These are phyloP conservation scores for Ophiocordyceps unilateralis DNA, from an alignment of 2,329 filamentous ascomycete genomes.

Conservation along the genomic window DNA sequence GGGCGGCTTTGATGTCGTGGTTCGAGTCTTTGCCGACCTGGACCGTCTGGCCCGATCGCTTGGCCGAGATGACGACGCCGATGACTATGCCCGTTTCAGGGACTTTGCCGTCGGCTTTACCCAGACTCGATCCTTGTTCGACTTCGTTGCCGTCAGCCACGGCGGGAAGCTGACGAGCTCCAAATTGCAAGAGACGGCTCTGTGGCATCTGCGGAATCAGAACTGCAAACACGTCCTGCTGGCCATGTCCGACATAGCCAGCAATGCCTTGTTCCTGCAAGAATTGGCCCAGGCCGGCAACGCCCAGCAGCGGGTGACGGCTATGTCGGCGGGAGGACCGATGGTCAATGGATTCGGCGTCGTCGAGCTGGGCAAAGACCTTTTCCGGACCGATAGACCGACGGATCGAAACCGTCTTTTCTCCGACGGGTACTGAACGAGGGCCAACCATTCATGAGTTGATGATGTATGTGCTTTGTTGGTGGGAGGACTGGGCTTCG, in stretches of 20 bases:
- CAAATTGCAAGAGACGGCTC: conserved; percentile 40
- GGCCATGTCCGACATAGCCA: conserved; percentile 20
- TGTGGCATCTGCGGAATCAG: conserved; percentile 40
- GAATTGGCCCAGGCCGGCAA: neutral
- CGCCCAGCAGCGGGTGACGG: neutral
- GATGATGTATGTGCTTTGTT: no score
- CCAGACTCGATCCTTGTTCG: conserved; percentile 39
- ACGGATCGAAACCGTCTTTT: no score
- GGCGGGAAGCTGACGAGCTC: conserved; percentile 40
- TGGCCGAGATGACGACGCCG: conserved; percentile 27
- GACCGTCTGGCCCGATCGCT: conserved; percentile 31
- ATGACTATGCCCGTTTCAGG: conserved; percentile 25
- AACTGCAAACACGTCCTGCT: conserved; percentile 46
- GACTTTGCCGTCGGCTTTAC: conserved; percentile 45
- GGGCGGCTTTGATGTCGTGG: conserved; percentile 33
- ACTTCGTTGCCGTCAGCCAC: conserved; percentile 45
- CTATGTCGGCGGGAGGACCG: neutral
- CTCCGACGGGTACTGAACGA: no score
- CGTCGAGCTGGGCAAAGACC: conserved; percentile 8
- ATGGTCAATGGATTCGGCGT: conserved; percentile 27
- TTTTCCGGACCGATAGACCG: no score
- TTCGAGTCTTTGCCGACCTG: conserved; percentile 39
- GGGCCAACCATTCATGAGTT: no score
- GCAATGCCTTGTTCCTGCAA: neutral
- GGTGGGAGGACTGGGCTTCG: no score